Base-by-base conservation (phyloP, 176 grass and related monocot species). In the Saccharum spontaneum region DNA sequence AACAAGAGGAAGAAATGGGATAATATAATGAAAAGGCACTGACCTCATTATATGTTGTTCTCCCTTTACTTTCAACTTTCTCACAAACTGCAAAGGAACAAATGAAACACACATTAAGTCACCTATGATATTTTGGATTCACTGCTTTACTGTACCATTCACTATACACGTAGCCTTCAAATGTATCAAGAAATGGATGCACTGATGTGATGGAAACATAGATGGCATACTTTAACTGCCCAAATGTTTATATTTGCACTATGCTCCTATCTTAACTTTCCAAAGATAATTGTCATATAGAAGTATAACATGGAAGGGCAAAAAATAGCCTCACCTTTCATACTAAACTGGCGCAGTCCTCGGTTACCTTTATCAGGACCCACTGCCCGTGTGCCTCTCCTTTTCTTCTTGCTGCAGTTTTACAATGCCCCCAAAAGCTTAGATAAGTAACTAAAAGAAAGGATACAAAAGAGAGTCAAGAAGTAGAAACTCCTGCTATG, bases 11-110 rank as follows among this genome's bases (percentile, higher is more conserved):
- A 59, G 14, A 78, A 28, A 16, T 36, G 17, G 36, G 8, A 17
- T 74, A n/a, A 41, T 38, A 71, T 39, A 83, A 49, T 43, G 68
- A 78, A 31, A 81, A 78, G 31, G 16, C 52, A 77, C 57, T 22
- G 65, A 95, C 97, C 93, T 99, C 94, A 63, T 99, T 99, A 83
- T 99, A 99, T 48, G 97, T 96, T 68, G 97, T 99, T 85, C 97
- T 94, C 41, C 91, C 97, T 86, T 99, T 99, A 89, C 97, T 99
- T 96, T 99, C 97, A 84, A 99, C 97, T 89, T 96, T 99, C 71
- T 99, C 92, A 62, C 97, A 99, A 81, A 99, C 97, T 99, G 84
- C 72, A 87, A 80, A 85, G 74, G 8, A 78, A 76, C 26, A 88
- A 59, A 86, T 16, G 40, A 12, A 80, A 50, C 22, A 71, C 18